A percentile compares a stretch with the other conserved stretches of the same genome.
These are phyloP conservation scores for Exserohilum turcica DNA, from an alignment of 2,329 filamentous ascomycete genomes.

Conservation along the genomic window DNA sequence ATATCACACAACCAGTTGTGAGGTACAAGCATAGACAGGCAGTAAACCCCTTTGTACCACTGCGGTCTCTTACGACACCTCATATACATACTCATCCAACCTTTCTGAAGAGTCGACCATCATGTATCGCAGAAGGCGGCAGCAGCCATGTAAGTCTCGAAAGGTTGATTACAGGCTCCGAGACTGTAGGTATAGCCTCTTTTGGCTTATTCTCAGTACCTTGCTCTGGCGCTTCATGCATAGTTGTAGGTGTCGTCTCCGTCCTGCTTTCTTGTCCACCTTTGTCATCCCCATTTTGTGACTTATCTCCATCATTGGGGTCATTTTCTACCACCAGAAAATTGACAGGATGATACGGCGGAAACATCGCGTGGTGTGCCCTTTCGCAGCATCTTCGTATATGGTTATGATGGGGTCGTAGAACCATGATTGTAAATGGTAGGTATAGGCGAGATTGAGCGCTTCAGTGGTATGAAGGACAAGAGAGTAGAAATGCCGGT, in stretches of 20 bases:
- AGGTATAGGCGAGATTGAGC: no score
- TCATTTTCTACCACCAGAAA: not conserved
- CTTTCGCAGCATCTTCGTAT: not conserved
- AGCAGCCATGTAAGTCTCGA: not conserved
- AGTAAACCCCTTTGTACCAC: no score
- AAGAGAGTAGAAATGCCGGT: not conserved
- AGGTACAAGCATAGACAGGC: no score
- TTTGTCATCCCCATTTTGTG: not conserved
- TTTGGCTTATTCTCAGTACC: not conserved
- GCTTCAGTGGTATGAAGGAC: not conserved
- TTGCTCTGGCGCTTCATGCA: not conserved
- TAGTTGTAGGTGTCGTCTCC: not conserved
- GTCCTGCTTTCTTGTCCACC: not conserved
- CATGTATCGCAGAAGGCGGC: slow-evolving; percentile 3
- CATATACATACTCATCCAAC: not conserved
- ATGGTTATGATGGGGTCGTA: not conserved
- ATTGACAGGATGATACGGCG: not conserved
- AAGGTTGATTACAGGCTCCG: not conserved
- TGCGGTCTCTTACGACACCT: not conserved
- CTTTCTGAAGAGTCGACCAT: slow-evolving; percentile 3
- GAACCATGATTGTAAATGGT: not conserved
- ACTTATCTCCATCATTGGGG: not conserved
- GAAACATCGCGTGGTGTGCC: not conserved
- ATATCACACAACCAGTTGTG: no score
- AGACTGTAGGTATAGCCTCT: not conserved